Conservation (phyloP, 164 flowering plant genomes). For the Macadamia integrifolia region DNA sequence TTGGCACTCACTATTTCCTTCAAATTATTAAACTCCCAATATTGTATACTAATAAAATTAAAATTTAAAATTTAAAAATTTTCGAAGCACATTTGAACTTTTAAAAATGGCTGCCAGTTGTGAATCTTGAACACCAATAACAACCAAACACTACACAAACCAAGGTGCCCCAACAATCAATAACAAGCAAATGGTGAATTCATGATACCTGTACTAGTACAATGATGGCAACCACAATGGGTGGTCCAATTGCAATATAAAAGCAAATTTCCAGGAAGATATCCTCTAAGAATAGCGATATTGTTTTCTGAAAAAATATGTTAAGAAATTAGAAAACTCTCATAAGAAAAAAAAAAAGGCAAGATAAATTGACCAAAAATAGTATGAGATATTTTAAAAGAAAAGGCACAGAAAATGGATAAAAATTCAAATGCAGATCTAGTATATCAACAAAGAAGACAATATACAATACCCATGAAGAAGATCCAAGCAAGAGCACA, state of each 20-base stretch:
- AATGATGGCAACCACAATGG: conserved; percentile 40
- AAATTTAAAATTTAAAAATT: too few species aligned
- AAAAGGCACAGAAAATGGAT: neutral
- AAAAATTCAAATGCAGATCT: neutral
- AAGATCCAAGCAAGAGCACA: conserved; percentile 15
- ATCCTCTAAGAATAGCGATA: conserved; percentile 83
- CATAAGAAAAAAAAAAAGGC: neutral
- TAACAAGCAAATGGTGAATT: too few species aligned
- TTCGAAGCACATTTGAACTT: too few species aligned
- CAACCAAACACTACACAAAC: too few species aligned
- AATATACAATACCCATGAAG: neutral
- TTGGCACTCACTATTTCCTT: too few species aligned
- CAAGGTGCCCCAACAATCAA: too few species aligned
- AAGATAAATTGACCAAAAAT: too few species aligned
- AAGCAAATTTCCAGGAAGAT: conserved; percentile 67
- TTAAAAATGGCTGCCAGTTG: too few species aligned
- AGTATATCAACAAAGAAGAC: neutral
- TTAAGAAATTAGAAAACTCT: neutral
- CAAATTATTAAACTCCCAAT: too few species aligned
- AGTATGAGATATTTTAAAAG: neutral
- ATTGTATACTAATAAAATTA: too few species aligned
- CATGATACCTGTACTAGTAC: conserved; percentile 72
- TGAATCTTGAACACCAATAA: too few species aligned
- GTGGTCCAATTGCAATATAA: conserved; percentile 72
- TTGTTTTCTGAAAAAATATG: conserved; percentile 72